Evolutionary conservation across 2,329 filamentous ascomycete species (phyloP), one percentile per base, ranked within the genome.

Genomic region (Thelonectria blattea): DNA sequence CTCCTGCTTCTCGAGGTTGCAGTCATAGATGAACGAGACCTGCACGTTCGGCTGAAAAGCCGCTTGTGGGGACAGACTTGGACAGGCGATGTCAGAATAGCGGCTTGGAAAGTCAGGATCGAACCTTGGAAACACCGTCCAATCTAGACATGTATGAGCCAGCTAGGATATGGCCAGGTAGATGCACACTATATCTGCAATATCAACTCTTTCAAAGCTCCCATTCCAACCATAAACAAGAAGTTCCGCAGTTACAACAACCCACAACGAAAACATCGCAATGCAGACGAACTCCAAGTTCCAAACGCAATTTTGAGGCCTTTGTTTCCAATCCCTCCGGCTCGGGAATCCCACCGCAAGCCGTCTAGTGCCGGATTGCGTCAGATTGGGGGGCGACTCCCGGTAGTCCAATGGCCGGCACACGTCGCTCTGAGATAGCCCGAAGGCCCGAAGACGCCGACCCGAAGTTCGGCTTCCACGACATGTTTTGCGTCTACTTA

Each of bases 391-490:
- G 34, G 32, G 18, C 42, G 15, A 30, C 8, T 4, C 27, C 15
- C 10, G 42, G 27, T 9, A 42, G 34, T 20, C 45, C 42, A 41
- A 50, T 45, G 27, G 17, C 49, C 45, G 14, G 20, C 45, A 52
- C 34, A 46, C n/a, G 47, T 70, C 68, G 68, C 68, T 67, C 3
- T 22, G 14, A 68, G 60, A 59, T 70, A 61, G 18, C 63, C 68
- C 68, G 68, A 70, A 57, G 57, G 22, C 24, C 66, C 65, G 66
- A 70, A 59, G 32, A 17, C 39, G n/a, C 20, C 15, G 15, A 39
- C 61, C 58, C 14, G 56, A 54, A 8, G 46, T 43, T 61, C 61
- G 66, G 58, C 51, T 32, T 51, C 18, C 45, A 61, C 27, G 45
- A 46, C 43, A 43, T 45, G 18, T 47, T n/a, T 52, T n/a, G 58